phyloP scores from a whole-genome alignment of 1,139 yeast genomes.

The Pneumocystis canis region DNA sequence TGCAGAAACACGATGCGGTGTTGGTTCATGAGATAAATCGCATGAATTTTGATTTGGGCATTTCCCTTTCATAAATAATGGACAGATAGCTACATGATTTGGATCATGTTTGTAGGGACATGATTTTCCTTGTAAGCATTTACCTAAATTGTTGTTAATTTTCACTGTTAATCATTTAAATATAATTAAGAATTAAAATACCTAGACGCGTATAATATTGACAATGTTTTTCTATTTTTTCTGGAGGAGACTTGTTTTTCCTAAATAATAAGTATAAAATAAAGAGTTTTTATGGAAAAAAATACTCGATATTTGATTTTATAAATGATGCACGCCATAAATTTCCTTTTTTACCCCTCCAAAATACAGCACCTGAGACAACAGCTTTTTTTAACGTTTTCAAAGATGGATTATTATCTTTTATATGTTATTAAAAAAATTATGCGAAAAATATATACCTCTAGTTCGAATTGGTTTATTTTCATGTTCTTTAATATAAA shows the following conservation, averaged over 20 bases:
- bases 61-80: slow-evolving; percentile 31
- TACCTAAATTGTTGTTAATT: slow-evolving; percentile 25
- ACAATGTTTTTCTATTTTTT: not conserved
- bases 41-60: slow-evolving; percentile 39
- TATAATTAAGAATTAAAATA: not conserved
- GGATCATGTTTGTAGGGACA: slow-evolving; percentile 47
- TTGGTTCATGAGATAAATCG: slow-evolving; percentile 40
- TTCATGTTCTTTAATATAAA: slow-evolving; percentile 12
- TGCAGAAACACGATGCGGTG: slow-evolving; percentile 50
- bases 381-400: not conserved
- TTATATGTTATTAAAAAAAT: not conserved
- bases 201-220: not conserved
- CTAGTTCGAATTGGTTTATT: not conserved
- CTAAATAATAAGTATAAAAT: not conserved
- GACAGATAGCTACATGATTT: slow-evolving; percentile 42
- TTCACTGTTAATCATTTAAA: not conserved
- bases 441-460: not conserved
- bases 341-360: not conserved
- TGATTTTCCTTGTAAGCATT: slow-evolving; percentile 37
- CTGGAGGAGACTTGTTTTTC: not conserved
- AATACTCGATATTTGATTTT: not conserved
- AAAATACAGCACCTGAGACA: not conserved
- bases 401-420: not conserved
- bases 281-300: not conserved
- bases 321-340: not conserved